Evolutionary conservation across 208 protist species (phyloP), one percentile per base, ranked within the genome.

Genomic region (Acanthamoeba rhysodes): DNA sequence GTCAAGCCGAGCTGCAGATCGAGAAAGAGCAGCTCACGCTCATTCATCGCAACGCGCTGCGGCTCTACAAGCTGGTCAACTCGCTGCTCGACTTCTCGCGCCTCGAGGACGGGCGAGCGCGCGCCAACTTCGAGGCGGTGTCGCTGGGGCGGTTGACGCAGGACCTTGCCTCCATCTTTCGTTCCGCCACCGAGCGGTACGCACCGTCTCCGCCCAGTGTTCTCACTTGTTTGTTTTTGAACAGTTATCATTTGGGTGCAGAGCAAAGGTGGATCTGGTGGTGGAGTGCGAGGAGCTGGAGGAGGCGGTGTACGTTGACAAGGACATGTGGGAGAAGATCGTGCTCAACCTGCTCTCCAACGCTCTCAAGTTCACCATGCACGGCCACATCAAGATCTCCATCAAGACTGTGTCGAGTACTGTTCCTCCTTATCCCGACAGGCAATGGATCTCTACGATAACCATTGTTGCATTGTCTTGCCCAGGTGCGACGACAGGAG

Each of bases 281-380:
- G 93, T 95, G 72, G 72, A 70, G 20, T 92, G 87, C 27, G 29
- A 18, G 50, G 66, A 72, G 66, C 50, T 91, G 70, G 50, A 57
- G 41, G 37, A 91, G 41, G 22, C 82, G 6, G 87, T 96, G 29
- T 95, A 88, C 55, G 92, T 95, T 32, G 95, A 96, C 76, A 85
- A 84, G 95, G n/a, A n/a, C n/a, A n/a, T n/a, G n/a, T n/a, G n/a
- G n/a, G n/a, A n/a, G n/a, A n/a, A n/a, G n/a, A n/a, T 96, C 29
- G 93, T 96, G 29, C 90, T 92, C 64, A 96, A 96, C 62, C 88
- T 96, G 57, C 37, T 96, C 14, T 96, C 95, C 53, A 96, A 96
- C 80, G 95, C 95, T 14, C 76, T 96, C 50, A 96, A 96, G 72
- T 96, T 95, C 93, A 96, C 95, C 45, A 70, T 90, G 93, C 59